A percentile compares a stretch with the other conserved stretches of the same genome.
Evolutionary conservation across 768 basidiomycete genomes (phyloP).

Genomic region (Tricholoma matsutake): DNA sequence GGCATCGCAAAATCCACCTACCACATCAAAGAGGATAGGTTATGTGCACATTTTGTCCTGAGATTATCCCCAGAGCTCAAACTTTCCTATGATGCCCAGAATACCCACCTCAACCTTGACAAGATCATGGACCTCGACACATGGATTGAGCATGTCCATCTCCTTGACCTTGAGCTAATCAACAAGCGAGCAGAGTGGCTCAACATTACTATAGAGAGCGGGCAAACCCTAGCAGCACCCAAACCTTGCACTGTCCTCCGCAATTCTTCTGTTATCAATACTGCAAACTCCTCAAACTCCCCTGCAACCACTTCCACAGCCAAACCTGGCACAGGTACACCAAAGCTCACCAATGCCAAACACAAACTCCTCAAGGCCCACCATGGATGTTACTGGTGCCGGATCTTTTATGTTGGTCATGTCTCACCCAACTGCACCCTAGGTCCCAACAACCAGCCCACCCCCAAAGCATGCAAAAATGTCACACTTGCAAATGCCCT

Average conservation of each 20-base stretch:
- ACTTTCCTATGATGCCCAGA: neutral
- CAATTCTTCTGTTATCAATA: neutral
- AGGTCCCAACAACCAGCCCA: neutral
- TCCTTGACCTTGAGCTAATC: too few species aligned
- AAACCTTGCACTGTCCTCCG: neutral
- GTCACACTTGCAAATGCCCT: neutral
- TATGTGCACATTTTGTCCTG: neutral
- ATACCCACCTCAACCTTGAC: neutral
- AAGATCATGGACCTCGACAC: neutral
- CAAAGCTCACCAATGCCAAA: neutral
- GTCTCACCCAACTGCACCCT: neutral
- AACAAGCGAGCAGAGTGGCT: neutral
- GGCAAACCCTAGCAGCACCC: neutral
- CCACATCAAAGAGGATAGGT: neutral
- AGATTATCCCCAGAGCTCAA: neutral
- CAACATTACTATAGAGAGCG: neutral
- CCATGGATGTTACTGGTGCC: neutral
- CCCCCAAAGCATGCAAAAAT: neutral
- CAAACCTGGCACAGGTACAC: neutral
- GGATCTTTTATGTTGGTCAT: neutral
- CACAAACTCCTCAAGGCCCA: neutral
- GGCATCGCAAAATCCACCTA: neutral
- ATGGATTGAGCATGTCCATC: neutral
- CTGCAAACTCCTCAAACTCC: neutral
- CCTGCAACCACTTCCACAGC: neutral